Conservation (phyloP, 129 eudicot genomes). For the Saussurea involucrata region DNA sequence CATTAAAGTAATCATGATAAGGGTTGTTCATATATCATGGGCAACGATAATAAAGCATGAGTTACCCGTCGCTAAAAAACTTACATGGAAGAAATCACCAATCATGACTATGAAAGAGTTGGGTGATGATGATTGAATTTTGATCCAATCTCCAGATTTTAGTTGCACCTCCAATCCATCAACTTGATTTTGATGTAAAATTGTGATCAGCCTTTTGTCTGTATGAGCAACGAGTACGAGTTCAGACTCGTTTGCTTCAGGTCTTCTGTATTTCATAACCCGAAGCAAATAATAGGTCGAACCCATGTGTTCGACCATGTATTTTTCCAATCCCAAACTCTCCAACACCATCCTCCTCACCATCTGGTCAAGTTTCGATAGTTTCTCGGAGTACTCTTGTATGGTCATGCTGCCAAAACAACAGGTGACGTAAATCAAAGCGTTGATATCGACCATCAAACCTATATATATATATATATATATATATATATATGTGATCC, state of each 20-base stretch:
- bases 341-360: conserved; percentile 63
- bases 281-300: conserved; percentile 57
- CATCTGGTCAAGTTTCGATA: conserved; percentile 49
- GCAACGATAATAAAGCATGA: neutral
- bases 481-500: too few species aligned
- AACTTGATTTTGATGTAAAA: conserved; percentile 52
- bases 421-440: neutral
- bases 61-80: neutral
- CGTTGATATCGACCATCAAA: too few species aligned
- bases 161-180: conserved; percentile 51
- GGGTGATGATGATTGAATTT: conserved; percentile 36
- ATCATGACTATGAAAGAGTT: conserved; percentile 55
- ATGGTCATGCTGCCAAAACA: conserved; percentile 37
- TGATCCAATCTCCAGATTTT: conserved; percentile 59
- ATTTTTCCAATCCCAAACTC: conserved; percentile 51
- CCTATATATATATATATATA: too few species aligned
- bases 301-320: conserved; percentile 54
- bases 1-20: neutral
- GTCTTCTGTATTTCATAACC: conserved; percentile 60
- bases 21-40: neutral
- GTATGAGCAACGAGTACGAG: conserved; percentile 58
- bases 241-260: conserved; percentile 39
- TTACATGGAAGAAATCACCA: conserved; percentile 67
- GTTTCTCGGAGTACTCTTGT: conserved; percentile 39
- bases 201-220: conserved; percentile 62